Evolutionary conservation across 176 grass and related monocot genomes (phyloP).

Genomic region (Carex parvula): DNA sequence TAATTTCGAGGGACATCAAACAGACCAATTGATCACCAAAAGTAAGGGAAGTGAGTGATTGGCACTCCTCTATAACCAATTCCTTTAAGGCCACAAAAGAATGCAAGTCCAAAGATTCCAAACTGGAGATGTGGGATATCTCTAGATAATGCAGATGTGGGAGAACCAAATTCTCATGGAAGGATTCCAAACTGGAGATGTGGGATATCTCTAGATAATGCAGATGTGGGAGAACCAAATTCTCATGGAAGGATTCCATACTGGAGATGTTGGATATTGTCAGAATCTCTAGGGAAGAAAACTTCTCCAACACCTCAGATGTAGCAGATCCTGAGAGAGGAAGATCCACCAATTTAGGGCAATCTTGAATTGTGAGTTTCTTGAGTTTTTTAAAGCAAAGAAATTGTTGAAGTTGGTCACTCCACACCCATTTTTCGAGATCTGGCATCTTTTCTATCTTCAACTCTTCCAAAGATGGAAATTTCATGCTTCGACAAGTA

Average conservation of each 20-base stretch:
- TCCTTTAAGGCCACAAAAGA: neutral
- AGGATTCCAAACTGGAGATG: too few relatives aligned
- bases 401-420: neutral
- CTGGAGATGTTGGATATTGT: neutral
- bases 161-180: too few relatives aligned
- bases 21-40: neutral
- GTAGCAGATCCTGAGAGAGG: neutral
- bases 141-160: neutral
- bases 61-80: neutral
- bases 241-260: neutral
- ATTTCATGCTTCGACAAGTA: neutral
- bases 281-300: neutral
- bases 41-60: neutral
- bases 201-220: too few relatives aligned
- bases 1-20: neutral
- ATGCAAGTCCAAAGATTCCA: neutral
- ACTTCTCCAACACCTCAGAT: neutral
- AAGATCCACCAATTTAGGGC: neutral
- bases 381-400: slow-evolving; percentile 14
- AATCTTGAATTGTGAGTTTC: neutral
- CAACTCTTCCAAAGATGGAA: slow-evolving; percentile 34
- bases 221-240: too few relatives aligned
- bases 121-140: neutral
- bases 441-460: neutral
- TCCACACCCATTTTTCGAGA: slow-evolving; percentile 8